Base-by-base conservation (phyloP, 352 stramenopile genomes). In the Albugo candida region DNA sequence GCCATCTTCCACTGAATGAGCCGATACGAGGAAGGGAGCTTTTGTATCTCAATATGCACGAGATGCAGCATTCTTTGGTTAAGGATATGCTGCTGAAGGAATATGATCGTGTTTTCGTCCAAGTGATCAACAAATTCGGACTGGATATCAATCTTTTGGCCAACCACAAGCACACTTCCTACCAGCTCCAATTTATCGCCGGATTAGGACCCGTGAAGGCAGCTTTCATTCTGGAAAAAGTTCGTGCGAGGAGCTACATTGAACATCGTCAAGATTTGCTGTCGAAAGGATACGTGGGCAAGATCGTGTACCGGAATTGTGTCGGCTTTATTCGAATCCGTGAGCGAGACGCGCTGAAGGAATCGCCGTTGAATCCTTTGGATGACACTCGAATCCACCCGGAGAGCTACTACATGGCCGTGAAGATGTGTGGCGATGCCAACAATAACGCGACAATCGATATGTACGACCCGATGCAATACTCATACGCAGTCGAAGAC, bases 401-500 rank as follows among this genome's bases (percentile, higher is more conserved):
- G 2, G 80, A 93, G 53, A 93, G 80, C 36, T 93, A 93, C 54
- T 93, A 88, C 54, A 93, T 93, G 80, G 80, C 80, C 11, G 80
- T 93, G 16, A 91, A 91, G 46, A 93, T 93, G 57, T 93, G 80
- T 51, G 80, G 80, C 45, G 77, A 93, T 51, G 80, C 80, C 8
- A 93, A 91, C 60, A 89, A 91, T 60, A 91, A 93, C 54, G 88
- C 77, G 31, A 91, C 77, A 2, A 91, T 93, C 41, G 80, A 93
- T 55, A 85, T 93, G 73, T 93, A 89, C 43, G 80, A 93, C 34
- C 80, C 80, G 31, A 87, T 88, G 41, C 77, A 93, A 48, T 93
- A 93, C 53, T 91, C 80, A 11, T 91, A 89, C 41, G 77, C 76
- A 2, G 80, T 93, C 6, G 80, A 93, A 70, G 80, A 93, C 51